These are phyloP conservation scores for Senecio squalidus DNA, from an alignment of 140 eudicot genomes.

Conservation along the genomic window DNA sequence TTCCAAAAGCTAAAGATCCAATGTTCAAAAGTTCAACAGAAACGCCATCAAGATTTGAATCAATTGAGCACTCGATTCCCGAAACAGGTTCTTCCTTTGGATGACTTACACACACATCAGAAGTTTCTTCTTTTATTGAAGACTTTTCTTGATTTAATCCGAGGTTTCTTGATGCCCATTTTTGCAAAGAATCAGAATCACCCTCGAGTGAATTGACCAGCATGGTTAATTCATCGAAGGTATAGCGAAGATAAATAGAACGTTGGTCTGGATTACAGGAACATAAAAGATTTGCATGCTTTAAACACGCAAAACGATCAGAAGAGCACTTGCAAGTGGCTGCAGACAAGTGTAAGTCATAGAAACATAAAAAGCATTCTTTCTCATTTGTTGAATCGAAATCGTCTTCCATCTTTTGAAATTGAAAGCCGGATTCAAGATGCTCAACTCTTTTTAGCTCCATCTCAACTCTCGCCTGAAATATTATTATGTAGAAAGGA, in stretches of 20 bases:
- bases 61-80: constrained; percentile 8
- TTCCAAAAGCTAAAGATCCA: constrained; percentile 54
- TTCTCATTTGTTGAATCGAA: constrained; percentile 52
- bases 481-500: constrained; percentile 1
- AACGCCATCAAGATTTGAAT: constrained; percentile 20
- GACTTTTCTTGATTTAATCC: constrained; percentile 12
- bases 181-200: constrained; percentile 33
- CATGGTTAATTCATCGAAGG: constrained; percentile 44
- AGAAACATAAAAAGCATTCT: constrained; percentile 72
- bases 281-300: constrained; percentile 51
- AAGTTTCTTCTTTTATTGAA: constrained; percentile 17
- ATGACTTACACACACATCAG: constrained; percentile 1
- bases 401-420: constrained; percentile 56
- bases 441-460: constrained; percentile 48
- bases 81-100: constrained; percentile 18
- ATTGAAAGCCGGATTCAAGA: constrained; percentile 28
- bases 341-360: constrained; percentile 69
- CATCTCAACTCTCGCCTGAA: constrained; percentile 50
- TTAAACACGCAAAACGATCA: constrained; percentile 56
- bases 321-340: constrained; percentile 59
- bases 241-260: constrained; percentile 43
- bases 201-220: constrained; percentile 61
- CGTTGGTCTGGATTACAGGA: constrained; percentile 41
- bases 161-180: constrained; percentile 38
- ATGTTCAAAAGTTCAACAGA: constrained; percentile 34